Evolutionary conservation across 352 stramenopile species (phyloP).

Genomic region (Phytophthora pini): DNA sequence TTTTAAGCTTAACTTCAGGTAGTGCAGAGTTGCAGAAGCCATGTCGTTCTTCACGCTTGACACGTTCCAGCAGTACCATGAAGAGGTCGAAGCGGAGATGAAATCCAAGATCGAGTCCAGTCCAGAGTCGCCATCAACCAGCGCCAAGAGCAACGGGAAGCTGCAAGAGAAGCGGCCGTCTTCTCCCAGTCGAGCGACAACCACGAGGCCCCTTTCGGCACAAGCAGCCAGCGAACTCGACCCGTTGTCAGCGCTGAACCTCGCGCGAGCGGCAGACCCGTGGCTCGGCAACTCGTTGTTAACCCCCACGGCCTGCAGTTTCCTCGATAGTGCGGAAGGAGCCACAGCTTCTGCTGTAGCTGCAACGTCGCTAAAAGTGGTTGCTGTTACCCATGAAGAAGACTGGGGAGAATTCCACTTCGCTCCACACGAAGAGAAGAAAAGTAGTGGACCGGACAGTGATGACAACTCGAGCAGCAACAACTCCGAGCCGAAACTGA

Average conservation of each 20-base stretch:
- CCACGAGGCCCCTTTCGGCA: constrained; percentile 14
- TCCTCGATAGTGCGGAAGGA: constrained; percentile 20
- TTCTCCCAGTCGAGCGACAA: constrained; percentile 18
- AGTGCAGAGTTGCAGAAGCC: background rate
- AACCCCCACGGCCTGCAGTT: constrained; percentile 24
- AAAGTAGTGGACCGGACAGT: constrained; percentile 5
- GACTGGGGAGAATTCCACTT: constrained; percentile 75
- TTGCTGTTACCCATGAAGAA: constrained; percentile 44
- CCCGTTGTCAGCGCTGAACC: constrained; percentile 53
- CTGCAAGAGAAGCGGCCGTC: constrained; percentile 19
- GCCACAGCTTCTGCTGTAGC: constrained; percentile 28
- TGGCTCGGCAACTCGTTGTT: constrained; percentile 57
- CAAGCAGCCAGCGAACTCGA: constrained; percentile 52
- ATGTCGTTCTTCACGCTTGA: constrained; percentile 44
- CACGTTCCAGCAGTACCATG: constrained; percentile 37
- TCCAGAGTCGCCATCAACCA: constrained; percentile 14
- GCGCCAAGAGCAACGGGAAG: constrained; percentile 8
- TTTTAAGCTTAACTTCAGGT: constrained; percentile 1
- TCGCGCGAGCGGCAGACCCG: constrained; percentile 54
- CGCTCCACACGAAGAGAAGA: constrained; percentile 12
- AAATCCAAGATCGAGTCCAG: constrained; percentile 23
- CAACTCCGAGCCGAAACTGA: constrained; percentile 19
- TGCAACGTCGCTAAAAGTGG: constrained; percentile 47
- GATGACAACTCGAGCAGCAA: constrained; percentile 17
- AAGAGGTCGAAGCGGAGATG: constrained; percentile 21